phyloP scores from a whole-genome alignment of 768 basidiomycete species.

The Daedaleopsis nitida region DNA sequence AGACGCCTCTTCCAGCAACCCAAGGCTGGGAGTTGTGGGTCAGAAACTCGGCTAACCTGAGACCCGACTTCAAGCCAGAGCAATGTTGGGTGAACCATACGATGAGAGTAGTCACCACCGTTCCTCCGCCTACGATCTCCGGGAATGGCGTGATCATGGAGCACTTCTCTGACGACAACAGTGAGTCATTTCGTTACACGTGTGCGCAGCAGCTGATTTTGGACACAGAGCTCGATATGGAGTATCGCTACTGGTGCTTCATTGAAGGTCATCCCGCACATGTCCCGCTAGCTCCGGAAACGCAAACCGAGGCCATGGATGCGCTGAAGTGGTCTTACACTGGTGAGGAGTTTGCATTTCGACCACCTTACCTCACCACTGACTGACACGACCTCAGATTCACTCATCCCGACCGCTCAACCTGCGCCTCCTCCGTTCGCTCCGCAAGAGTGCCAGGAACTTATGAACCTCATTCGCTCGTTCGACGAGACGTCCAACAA shows the following conservation, averaged over 20 bases:
- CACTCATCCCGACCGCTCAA: slow-evolving; percentile 61
- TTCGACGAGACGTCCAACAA: slow-evolving; percentile 44
- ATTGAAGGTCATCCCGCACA: slow-evolving; percentile 82
- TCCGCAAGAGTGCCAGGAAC: slow-evolving; percentile 76
- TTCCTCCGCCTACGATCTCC: slow-evolving; percentile 37
- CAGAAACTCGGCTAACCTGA: slow-evolving; percentile 39
- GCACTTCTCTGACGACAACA: slow-evolving; percentile 38
- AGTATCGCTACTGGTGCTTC: slow-evolving; percentile 82
- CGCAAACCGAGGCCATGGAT: slow-evolving; percentile 70
- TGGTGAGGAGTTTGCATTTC: slow-evolving; percentile 37
- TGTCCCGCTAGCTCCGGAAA: slow-evolving; percentile 52
- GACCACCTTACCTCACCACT: background rate
- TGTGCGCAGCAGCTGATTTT: background rate
- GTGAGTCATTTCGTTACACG: slow-evolving; percentile 33
- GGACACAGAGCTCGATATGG: slow-evolving; percentile 65
- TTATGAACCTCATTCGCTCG: slow-evolving; percentile 59
- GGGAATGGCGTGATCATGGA: slow-evolving; percentile 26
- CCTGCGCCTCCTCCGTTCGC: slow-evolving; percentile 66
- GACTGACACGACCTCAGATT: slow-evolving; percentile 46
- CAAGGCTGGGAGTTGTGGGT: slow-evolving; percentile 67
- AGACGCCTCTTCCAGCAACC: slow-evolving; percentile 35
- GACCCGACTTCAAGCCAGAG: slow-evolving; percentile 39
- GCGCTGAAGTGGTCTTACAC: slow-evolving; percentile 82
- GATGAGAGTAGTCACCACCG: slow-evolving; percentile 50
- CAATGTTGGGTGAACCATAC: slow-evolving; percentile 71